Base-by-base conservation (phyloP, 768 basidiomycete species). In the Mrakia gelida region DNA sequence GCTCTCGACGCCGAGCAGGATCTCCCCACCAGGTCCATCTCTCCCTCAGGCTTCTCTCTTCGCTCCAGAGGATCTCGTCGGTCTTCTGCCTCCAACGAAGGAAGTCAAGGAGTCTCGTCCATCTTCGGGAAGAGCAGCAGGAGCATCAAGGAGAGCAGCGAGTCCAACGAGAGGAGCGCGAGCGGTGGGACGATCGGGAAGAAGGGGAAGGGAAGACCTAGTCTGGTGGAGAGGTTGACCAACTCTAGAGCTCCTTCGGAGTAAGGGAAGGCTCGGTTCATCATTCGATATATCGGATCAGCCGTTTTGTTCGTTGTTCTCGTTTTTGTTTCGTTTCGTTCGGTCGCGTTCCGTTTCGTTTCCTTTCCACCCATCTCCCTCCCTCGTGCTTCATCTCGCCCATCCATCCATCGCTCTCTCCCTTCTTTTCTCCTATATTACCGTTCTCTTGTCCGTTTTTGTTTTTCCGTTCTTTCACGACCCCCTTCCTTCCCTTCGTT, bases 51-150 rank as follows among this genome's bases (percentile, higher is more conserved):
- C 28, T 72, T 52, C 16, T 28, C n/a, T 28, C 28, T 72, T 7
- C 71, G 71, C n/a, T 72, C 71, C 10, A 16, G 63, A 65, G 63
- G 63, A 30, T 65, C 61, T n/a, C n/a, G 61, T n/a, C n/a, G 61
- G n/a, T 28, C n/a, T 2, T 28, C n/a, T 1, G 61, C 32, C 11
- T 28, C n/a, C n/a, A 62, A 62, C 32, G n/a, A 59, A 28, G 56
- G 61, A 32, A 32, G 61, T 11, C n/a, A 32, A 30, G 61, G 61
- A 32, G 32, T 32, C n/a, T n/a, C n/a, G 1, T 28, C n/a, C 61
- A 10, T 62, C n/a, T 62, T 30, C n/a, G 61, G 61, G 3, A 62
- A 32, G 61, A 62, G n/a, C 26, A 61, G 59, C 32, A 32, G 61
- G 32, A 32, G 26, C 41, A 21, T 18, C 45, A 32, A 41, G 32